Base-by-base conservation (phyloP, 495 filamentous ascomycete genomes). In the Podospora pseudopauciseta region DNA sequence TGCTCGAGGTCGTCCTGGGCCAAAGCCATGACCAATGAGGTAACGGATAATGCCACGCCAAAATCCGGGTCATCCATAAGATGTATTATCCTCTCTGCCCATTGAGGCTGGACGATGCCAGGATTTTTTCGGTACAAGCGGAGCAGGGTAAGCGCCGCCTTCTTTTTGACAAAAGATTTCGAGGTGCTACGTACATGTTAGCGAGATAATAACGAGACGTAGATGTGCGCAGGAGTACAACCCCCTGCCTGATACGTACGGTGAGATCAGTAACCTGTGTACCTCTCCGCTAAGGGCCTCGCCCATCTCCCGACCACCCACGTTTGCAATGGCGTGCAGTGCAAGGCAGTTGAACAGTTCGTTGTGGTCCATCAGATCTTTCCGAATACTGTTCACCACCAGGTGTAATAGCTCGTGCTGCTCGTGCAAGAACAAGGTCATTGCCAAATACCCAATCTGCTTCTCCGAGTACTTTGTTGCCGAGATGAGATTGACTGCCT, bases 91-190 rank as follows among this genome's bases (percentile, higher is more conserved):
- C 96, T 84, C 77, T 98, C 96, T 0, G 93, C 91, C 95, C 96
- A 99, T 83, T 97, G 92, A 59, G 90, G 91, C 76, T 97, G 92
- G 13, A 99, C 91, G 72, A 98, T 97, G 65, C 85, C 88, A 0
- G 93, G 91, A 72, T 94, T 89, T 81, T 98, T 99, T 65, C 96
- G 90, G 80, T 97, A 99, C 16, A 99, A 80, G 59, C 96, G 90
- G 28, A 99, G 88, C n/a, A 99, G 83, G 2, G 96, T 99, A 28
- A 99, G 84, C 4, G 96, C 96, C 5, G 96, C 94, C 83, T 99
- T 99, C 84, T 99, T 99, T 83, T 98, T 99, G 32, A 99, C 96
- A 65, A 99, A 99, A 1, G 95, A 86, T 79, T 97, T 98, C 0
- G 94, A 97, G 18, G 96, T 94, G 44, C 93, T 97, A 60, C 20